Conservation (phyloP, 1,139 yeast genomes). For the Lipomyces yarrowii region DNA sequence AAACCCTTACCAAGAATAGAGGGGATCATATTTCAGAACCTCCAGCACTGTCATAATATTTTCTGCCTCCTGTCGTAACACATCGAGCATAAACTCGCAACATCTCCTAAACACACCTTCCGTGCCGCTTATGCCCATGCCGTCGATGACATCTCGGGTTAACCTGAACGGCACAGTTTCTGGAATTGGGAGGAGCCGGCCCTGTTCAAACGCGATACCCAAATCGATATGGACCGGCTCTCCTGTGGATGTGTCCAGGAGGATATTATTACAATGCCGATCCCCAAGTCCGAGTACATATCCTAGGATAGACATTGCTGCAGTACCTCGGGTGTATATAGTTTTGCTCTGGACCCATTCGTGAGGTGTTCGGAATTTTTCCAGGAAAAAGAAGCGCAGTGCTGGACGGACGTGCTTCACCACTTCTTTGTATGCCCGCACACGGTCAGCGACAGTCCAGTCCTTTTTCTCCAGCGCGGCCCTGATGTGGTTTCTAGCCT, state of each 20-base stretch:
- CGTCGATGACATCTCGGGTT: constrained; percentile 89
- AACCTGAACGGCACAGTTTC: constrained; percentile 92
- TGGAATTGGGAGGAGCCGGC: constrained; percentile 79
- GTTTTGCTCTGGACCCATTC: constrained; percentile 72
- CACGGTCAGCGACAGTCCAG: constrained; percentile 49
- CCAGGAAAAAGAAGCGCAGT: constrained; percentile 68
- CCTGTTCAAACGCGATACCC: constrained; percentile 92
- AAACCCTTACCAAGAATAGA: constrained; percentile 80
- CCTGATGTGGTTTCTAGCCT: constrained; percentile 70
- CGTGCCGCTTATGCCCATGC: constrained; percentile 82
- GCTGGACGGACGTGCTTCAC: constrained; percentile 63
- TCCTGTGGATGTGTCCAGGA: constrained; percentile 76
- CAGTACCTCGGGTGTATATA: constrained; percentile 75
- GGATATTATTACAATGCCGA: constrained; percentile 86
- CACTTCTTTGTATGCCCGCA: constrained; percentile 56
- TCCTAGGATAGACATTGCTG: constrained; percentile 85
- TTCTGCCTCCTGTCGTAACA: constrained; percentile 64
- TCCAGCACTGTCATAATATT: constrained; percentile 81
- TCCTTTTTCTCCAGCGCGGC: constrained; percentile 50
- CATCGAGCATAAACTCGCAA: constrained; percentile 73
- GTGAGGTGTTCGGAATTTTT: constrained; percentile 65
- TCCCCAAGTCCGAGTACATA: constrained; percentile 91
- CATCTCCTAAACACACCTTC: constrained; percentile 73
- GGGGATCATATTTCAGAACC: constrained; percentile 88
- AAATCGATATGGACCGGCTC: constrained; percentile 95